Evolutionary conservation across 2,329 filamentous ascomycete genomes (phyloP).

Genomic region (Colletotrichum tamarilloi): DNA sequence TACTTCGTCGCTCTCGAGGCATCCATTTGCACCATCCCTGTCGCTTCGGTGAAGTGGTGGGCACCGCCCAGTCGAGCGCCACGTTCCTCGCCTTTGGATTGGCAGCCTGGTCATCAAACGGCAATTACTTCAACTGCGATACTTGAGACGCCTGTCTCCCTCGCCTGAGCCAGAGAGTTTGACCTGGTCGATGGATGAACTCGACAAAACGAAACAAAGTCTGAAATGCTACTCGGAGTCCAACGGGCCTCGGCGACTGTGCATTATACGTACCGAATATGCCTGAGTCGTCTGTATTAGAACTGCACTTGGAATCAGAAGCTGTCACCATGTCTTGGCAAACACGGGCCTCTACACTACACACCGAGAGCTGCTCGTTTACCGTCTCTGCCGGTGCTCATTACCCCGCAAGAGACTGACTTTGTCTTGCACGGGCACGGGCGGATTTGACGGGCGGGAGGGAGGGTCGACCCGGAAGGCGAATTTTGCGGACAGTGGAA

Average conservation of each 20-base stretch:
- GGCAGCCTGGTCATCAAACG: constrained; percentile 22
- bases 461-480: constrained; percentile 19
- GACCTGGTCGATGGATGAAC: background rate
- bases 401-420: constrained; percentile 9
- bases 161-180: background rate
- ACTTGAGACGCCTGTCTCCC: background rate
- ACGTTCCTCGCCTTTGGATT: constrained; percentile 21
- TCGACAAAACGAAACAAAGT: background rate
- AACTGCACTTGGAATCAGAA: background rate
- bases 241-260: background rate
- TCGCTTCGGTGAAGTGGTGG: constrained; percentile 31
- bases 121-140: background rate
- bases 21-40: constrained; percentile 23
- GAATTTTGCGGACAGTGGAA: background rate
- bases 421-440: background rate
- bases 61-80: background rate
- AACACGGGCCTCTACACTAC: background rate
- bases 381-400: background rate
- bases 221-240: too few species aligned
- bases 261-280: background rate
- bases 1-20: constrained; percentile 8
- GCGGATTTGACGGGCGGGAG: constrained; percentile 17
- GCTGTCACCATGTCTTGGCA: background rate
- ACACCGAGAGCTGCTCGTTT: background rate
- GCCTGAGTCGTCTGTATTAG: too few species aligned